phyloP scores from a whole-genome alignment of 257 asterid genomes.

The Solanum sejunctum region DNA sequence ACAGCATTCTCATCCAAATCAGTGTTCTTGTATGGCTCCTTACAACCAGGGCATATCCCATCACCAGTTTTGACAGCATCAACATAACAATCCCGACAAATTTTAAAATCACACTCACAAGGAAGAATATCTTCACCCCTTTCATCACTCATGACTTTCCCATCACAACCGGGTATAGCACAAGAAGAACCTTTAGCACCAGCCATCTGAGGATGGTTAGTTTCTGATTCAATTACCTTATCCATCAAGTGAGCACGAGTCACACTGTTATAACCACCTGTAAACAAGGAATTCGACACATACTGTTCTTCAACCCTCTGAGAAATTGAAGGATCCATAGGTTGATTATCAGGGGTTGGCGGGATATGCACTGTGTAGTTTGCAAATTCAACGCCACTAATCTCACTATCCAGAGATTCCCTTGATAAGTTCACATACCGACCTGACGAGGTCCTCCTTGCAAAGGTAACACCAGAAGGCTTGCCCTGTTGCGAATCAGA shows the following conservation, averaged over 20 bases:
- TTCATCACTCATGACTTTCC: conserved; percentile 75
- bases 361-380: conserved; percentile 89
- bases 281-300: conserved; percentile 73
- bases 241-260: conserved; percentile 97
- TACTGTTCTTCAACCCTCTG: conserved; percentile 90
- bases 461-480: conserved; percentile 46
- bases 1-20: conserved; percentile 32
- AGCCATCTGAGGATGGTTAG: conserved; percentile 89
- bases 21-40: conserved; percentile 60
- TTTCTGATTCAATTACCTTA: conserved; percentile 83
- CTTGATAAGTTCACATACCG: conserved; percentile 77
- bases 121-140: conserved; percentile 83
- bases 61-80: conserved; percentile 75
- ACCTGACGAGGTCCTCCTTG: conserved; percentile 74
- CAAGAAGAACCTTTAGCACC: conserved; percentile 84
- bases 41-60: conserved; percentile 87
- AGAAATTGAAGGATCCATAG: conserved; percentile 74
- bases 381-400: conserved; percentile 51
- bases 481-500: conserved; percentile 37
- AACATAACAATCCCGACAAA: conserved; percentile 65
- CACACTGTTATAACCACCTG: conserved; percentile 76
- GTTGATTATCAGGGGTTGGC: conserved; percentile 93
- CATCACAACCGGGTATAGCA: conserved; percentile 79
- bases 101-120: conserved; percentile 86
- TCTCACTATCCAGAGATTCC: conserved; percentile 82